Conservation (phyloP, 2,329 filamentous ascomycete genomes). For the Nemania sp. region DNA sequence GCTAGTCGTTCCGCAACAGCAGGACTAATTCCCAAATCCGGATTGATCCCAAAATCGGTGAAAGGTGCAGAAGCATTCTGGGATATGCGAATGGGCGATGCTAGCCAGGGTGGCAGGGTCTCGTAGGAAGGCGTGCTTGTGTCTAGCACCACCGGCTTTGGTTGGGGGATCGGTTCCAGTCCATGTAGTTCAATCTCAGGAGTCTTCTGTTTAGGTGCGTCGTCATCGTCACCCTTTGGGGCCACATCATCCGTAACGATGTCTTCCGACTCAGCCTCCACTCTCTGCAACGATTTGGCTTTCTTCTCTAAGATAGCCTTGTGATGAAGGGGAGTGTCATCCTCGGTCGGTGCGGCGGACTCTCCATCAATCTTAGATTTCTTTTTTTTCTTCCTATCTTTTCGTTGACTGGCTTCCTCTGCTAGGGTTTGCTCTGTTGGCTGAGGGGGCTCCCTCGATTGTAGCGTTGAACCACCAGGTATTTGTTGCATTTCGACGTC, state of each 20-base stretch:
- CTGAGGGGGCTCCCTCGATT: slow-evolving; percentile 11
- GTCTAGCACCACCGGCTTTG: slow-evolving; percentile 69
- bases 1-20: slow-evolving; percentile 72
- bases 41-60: slow-evolving; percentile 53
- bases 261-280: slow-evolving; percentile 54
- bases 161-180: slow-evolving; percentile 85
- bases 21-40: slow-evolving; percentile 70
- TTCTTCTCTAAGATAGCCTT: slow-evolving; percentile 67
- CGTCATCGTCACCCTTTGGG: slow-evolving; percentile 33
- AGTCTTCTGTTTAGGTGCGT: slow-evolving; percentile 23
- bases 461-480: neutral
- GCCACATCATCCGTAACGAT: slow-evolving; percentile 49
- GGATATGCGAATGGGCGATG: slow-evolving; percentile 77
- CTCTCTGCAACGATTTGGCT: slow-evolving; percentile 65
- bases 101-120: slow-evolving; percentile 84
- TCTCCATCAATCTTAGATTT: slow-evolving; percentile 40
- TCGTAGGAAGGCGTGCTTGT: slow-evolving; percentile 76
- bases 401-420: slow-evolving; percentile 43
- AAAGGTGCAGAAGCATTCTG: slow-evolving; percentile 72
- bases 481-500: slow-evolving; percentile 39
- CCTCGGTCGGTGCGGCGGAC: slow-evolving; percentile 26
- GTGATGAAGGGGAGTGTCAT: slow-evolving; percentile 53
- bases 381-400: slow-evolving; percentile 45
- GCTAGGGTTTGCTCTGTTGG: slow-evolving; percentile 19
- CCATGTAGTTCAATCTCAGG: slow-evolving; percentile 69